Evolutionary conservation across 2,329 filamentous ascomycete genomes (phyloP).

Genomic region (Exophiala xenobiotica): DNA sequence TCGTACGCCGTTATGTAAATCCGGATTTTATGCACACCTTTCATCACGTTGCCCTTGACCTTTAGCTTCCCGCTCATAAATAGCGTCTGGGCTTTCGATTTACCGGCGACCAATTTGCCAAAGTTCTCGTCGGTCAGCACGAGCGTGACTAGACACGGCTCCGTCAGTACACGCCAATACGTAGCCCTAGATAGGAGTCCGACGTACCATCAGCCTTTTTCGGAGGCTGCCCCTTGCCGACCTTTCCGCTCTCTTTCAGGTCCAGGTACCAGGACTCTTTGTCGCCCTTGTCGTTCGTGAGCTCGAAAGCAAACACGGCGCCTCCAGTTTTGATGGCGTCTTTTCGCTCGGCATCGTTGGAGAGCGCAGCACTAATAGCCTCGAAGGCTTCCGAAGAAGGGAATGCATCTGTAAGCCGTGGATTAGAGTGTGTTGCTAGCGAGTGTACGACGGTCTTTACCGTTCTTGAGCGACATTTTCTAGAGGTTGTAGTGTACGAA

Average conservation of each 20-base stretch:
- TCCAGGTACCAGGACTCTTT: slow-evolving; percentile 91
- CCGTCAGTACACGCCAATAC: neutral
- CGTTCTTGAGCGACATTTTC: slow-evolving; percentile 72
- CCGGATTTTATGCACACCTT: slow-evolving; percentile 45
- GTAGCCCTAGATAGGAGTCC: neutral
- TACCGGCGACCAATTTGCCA: slow-evolving; percentile 74
- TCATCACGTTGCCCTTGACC: slow-evolving; percentile 98
- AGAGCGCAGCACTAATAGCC: slow-evolving; percentile 71
- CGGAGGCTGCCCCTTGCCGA: slow-evolving; percentile 70
- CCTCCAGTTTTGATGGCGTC: slow-evolving; percentile 86
- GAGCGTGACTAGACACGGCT: slow-evolving; percentile 68
- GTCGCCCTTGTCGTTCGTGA: slow-evolving; percentile 83
- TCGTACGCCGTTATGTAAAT: slow-evolving; percentile 34
- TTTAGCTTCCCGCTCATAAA: slow-evolving; percentile 99
- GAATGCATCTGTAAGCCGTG: slow-evolving; percentile 56
- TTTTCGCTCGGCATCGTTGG: slow-evolving; percentile 71
- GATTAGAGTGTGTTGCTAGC: neutral
- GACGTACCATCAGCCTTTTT: slow-evolving; percentile 77
- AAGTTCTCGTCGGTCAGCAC: slow-evolving; percentile 84
- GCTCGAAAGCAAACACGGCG: slow-evolving; percentile 83
- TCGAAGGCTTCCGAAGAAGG: slow-evolving; percentile 92
- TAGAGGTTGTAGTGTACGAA: slow-evolving; percentile 1
- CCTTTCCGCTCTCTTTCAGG: slow-evolving; percentile 82
- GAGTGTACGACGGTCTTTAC: slow-evolving; percentile 46
- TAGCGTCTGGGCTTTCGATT: slow-evolving; percentile 89